phyloP scores from a whole-genome alignment of 75 land plant genomes.

The Picea glauca region DNA sequence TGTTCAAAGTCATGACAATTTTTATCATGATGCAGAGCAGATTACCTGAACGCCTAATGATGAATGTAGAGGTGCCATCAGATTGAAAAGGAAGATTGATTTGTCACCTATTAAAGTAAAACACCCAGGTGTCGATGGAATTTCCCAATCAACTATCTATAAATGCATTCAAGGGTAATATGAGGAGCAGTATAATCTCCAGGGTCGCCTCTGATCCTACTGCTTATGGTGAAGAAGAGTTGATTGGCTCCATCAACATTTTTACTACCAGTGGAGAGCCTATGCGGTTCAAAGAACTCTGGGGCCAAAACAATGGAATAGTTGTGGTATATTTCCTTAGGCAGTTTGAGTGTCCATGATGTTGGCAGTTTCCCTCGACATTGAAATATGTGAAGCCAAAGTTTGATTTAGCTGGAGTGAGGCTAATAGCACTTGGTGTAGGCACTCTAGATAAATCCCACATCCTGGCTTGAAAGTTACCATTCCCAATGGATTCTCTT shows the following conservation, averaged over 20 bases:
- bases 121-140: too few species aligned
- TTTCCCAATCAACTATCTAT: too few species aligned
- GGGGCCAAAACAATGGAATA: conserved; percentile 71
- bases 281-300: conserved; percentile 59
- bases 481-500: conserved; percentile 69
- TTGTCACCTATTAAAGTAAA: too few species aligned
- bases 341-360: conserved; percentile 64
- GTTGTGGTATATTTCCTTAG: conserved; percentile 81
- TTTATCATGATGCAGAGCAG: too few species aligned
- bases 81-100: too few species aligned
- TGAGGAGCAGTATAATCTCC: background rate
- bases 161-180: too few species aligned
- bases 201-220: background rate
- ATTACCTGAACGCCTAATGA: too few species aligned
- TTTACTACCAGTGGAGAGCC: conserved; percentile 50
- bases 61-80: too few species aligned
- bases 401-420: conserved; percentile 70
- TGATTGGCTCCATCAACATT: conserved; percentile 13
- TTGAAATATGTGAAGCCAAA: conserved; percentile 54
- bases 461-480: conserved; percentile 71
- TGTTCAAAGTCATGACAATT: too few species aligned
- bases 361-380: conserved; percentile 74
- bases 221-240: too few species aligned
- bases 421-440: conserved; percentile 69
- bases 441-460: conserved; percentile 73